phyloP scores from a whole-genome alignment of 1,284 basidiomycete genomes.

The Wolfiporia cocos region DNA sequence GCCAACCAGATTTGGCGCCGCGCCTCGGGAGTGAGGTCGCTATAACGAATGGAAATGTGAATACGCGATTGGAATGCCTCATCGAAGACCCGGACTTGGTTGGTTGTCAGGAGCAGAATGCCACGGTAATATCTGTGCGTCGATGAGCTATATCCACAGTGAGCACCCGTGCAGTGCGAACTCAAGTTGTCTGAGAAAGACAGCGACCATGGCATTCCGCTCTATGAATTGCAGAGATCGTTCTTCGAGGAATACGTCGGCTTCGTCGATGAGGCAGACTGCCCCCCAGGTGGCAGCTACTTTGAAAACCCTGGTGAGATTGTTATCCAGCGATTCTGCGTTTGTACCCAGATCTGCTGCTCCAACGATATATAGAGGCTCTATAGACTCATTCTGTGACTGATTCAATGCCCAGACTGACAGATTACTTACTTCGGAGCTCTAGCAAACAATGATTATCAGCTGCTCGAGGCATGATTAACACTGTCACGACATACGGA shows the following conservation, averaged over 20 bases:
- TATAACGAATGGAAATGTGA: conserved; percentile 58
- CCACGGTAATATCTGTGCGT: conserved; percentile 55
- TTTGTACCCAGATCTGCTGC: conserved; percentile 53
- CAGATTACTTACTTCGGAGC: conserved; percentile 22
- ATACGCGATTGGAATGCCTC: conserved; percentile 65
- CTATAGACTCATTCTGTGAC: conserved; percentile 7
- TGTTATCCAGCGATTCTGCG: conserved; percentile 29
- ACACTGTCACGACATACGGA: neutral
- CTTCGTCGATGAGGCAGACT: conserved; percentile 60
- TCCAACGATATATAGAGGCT: conserved; percentile 50
- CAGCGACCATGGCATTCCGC: conserved; percentile 62
- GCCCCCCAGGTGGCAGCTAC: conserved; percentile 57
- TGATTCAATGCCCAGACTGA: neutral
- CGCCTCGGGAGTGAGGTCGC: conserved; percentile 43
- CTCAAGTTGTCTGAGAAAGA: conserved; percentile 31
- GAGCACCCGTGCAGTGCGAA: conserved; percentile 7
- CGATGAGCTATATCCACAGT: too few species aligned
- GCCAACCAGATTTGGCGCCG: conserved; percentile 52
- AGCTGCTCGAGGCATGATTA: neutral
- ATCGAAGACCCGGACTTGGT: conserved; percentile 60
- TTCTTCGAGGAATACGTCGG: too few species aligned
- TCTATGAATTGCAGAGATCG: conserved; percentile 52
- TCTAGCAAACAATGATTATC: too few species aligned
- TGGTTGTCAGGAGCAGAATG: conserved; percentile 63
- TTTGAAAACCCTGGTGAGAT: conserved; percentile 27